These are phyloP conservation scores for carrot (Daucus carota) DNA, from an alignment of 129 eudicot species.

Conservation along the genomic window DNA sequence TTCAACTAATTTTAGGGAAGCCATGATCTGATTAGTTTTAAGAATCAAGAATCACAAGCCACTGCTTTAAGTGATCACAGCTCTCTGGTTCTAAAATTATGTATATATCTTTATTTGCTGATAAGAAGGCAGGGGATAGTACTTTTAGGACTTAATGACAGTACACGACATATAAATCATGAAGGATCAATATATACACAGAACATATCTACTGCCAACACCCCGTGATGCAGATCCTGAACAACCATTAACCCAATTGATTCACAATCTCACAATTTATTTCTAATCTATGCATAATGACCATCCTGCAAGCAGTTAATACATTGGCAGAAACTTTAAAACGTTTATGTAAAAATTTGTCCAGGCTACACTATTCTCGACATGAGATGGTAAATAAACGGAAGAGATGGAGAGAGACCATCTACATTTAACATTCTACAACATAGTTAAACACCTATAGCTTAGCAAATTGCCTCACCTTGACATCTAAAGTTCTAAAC, in stretches of 20 bases:
- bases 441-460: neutral
- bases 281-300: neutral
- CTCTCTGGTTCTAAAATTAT: conserved; percentile 12
- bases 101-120: conserved; percentile 18
- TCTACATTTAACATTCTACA: neutral
- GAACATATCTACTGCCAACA: neutral
- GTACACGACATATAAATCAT: neutral
- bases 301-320: neutral
- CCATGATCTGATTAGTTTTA: too few relatives aligned
- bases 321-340: neutral
- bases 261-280: neutral
- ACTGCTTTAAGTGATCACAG: conserved; percentile 10
- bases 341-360: neutral
- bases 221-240: neutral
- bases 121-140: neutral
- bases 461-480: conserved; percentile 11
- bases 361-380: neutral
- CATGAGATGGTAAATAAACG: neutral
- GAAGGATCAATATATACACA: neutral
- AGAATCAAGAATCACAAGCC: conserved; percentile 3
- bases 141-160: neutral
- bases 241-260: neutral
- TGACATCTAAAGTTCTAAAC: neutral
- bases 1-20: too few relatives aligned
- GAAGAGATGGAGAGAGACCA: neutral